Conservation (phyloP, 345 rosid genomes). For the thale cress (Arabidopsis thaliana) region DNA sequence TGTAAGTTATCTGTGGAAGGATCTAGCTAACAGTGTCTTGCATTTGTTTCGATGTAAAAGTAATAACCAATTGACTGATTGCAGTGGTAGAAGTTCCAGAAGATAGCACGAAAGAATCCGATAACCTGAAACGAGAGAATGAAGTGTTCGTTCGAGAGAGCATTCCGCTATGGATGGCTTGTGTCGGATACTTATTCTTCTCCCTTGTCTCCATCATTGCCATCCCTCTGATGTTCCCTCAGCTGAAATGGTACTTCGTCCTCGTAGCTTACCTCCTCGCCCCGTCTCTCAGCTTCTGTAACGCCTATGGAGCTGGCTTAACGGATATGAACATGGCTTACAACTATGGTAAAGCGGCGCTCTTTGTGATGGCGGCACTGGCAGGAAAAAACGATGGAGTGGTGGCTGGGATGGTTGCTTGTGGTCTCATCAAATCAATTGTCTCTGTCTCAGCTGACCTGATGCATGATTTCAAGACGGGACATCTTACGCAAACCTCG, state of each 20-base stretch:
- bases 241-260: slow-evolving; percentile 88
- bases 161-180: slow-evolving; percentile 82
- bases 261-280: slow-evolving; percentile 87
- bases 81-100: slow-evolving; percentile 25
- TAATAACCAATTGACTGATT: neutral
- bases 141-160: slow-evolving; percentile 76
- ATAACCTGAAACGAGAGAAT: slow-evolving; percentile 48
- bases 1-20: slow-evolving; percentile 44
- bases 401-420: slow-evolving; percentile 85
- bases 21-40: neutral
- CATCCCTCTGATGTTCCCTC: slow-evolving; percentile 84
- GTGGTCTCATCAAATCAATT: slow-evolving; percentile 87
- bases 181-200: slow-evolving; percentile 68
- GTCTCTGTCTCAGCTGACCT: slow-evolving; percentile 86
- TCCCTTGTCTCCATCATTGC: slow-evolving; percentile 69
- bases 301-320: slow-evolving; percentile 93
- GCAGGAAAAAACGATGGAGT: slow-evolving; percentile 72
- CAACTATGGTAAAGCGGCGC: slow-evolving; percentile 91
- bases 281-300: slow-evolving; percentile 91
- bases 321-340: slow-evolving; percentile 99
- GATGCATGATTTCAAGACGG: slow-evolving; percentile 96
- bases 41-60: neutral
- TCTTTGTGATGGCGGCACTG: slow-evolving; percentile 80
- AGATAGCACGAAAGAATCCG: slow-evolving; percentile 35
- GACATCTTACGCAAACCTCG: slow-evolving; percentile 88